phyloP scores from a whole-genome alignment of 805 yeast species.

The Pichia heedii region DNA sequence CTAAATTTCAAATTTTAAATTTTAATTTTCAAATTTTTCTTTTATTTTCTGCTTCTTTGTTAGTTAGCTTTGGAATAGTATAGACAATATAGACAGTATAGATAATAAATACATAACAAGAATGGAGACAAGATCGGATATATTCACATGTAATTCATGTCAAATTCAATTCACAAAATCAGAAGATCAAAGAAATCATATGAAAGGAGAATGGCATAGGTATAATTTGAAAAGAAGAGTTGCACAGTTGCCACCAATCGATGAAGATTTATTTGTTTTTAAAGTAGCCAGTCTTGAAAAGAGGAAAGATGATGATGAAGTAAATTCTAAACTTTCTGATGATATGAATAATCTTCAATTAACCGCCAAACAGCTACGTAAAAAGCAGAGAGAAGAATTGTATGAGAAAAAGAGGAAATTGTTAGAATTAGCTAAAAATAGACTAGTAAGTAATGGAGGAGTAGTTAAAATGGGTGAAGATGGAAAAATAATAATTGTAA shows the following conservation, averaged over 20 bases:
- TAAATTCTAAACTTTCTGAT: constrained; percentile 10
- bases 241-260: constrained; percentile 66
- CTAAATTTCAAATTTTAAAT: neutral
- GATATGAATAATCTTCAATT: constrained; percentile 5
- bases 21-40: neutral
- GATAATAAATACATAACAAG: neutral
- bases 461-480: constrained; percentile 17
- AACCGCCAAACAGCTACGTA: constrained; percentile 36
- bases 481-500: constrained; percentile 17
- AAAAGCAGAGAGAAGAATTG: constrained; percentile 41
- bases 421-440: constrained; percentile 37
- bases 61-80: too few species aligned
- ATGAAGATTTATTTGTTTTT: constrained; percentile 20
- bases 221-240: constrained; percentile 92
- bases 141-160: constrained; percentile 80
- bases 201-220: constrained; percentile 98
- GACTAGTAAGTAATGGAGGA: constrained; percentile 29
- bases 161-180: constrained; percentile 70
- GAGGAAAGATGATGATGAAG: constrained; percentile 19
- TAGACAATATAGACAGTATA: too few species aligned
- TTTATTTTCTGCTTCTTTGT: neutral
- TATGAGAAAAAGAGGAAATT: constrained; percentile 40
- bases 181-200: constrained; percentile 81
- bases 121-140: constrained; percentile 8
- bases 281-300: constrained; percentile 20